These are phyloP conservation scores for Hydrangea macrophylla DNA, from an alignment of 148 eudicot species.

Conservation along the genomic window DNA sequence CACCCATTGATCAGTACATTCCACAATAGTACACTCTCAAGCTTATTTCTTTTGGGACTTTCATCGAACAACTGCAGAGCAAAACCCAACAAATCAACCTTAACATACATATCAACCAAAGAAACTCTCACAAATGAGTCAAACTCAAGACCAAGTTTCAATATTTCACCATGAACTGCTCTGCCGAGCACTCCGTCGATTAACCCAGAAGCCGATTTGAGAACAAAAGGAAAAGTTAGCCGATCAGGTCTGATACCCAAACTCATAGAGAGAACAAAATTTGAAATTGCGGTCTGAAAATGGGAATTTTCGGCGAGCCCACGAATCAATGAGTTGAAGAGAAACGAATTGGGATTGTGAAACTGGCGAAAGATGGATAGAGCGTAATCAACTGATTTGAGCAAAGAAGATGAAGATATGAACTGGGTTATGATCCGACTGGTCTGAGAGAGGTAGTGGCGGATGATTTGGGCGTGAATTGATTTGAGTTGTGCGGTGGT, in stretches of 20 bases:
- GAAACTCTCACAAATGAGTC: conserved; percentile 18
- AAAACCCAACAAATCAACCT: conserved; percentile 13
- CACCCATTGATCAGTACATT: conserved; percentile 20
- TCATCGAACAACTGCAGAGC: conserved; percentile 19
- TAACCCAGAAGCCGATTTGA: conserved; percentile 10
- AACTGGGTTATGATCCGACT: conserved; percentile 12
- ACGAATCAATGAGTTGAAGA: conserved; percentile 13
- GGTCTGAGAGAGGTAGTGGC: conserved; percentile 2
- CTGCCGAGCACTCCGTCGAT: not conserved
- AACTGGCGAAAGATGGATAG: conserved; percentile 5
- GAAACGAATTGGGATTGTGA: not conserved
- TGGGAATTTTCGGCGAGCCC: conserved; percentile 8
- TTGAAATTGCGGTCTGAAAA: not conserved
- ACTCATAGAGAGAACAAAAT: conserved; percentile 8
- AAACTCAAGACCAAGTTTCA: conserved; percentile 8
- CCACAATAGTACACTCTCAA: conserved; percentile 14
- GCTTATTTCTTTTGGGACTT: conserved; percentile 17
- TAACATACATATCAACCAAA: conserved; percentile 20
- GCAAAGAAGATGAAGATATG: conserved; percentile 10
- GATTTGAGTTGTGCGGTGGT: conserved; percentile 9
- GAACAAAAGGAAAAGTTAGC: conserved; percentile 13
- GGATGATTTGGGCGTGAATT: conserved; percentile 19
- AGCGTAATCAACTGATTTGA: conserved; percentile 11
- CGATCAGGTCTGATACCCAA: conserved; percentile 8
- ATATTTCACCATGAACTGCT: conserved; percentile 3